phyloP scores from a whole-genome alignment of 2,329 filamentous ascomycete species.

The Ciborinia camelliae region DNA sequence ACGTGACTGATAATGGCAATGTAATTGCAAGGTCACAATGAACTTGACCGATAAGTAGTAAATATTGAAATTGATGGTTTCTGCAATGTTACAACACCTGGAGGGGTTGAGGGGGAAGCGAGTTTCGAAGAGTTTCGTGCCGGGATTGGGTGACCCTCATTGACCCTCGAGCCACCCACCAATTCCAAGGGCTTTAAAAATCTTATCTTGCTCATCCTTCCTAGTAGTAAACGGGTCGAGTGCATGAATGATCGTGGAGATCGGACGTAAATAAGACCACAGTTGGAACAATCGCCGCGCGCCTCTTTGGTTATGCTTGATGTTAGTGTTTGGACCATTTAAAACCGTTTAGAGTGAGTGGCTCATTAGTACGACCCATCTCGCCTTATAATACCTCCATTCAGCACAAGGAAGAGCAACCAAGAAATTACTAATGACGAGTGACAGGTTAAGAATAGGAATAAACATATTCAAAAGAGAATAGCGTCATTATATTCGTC shows the following conservation, averaged over 20 bases:
- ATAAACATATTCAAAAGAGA: background rate
- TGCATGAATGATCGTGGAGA: conserved; percentile 16
- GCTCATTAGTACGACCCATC: background rate
- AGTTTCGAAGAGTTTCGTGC: conserved; percentile 20
- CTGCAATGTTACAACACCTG: conserved; percentile 18
- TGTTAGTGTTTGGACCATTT: conserved; percentile 13
- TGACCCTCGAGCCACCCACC: conserved; percentile 18
- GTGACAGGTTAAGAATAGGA: conserved; percentile 19
- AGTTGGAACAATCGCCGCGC: conserved; percentile 19
- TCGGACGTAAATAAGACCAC: conserved; percentile 15
- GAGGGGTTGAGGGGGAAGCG: conserved; percentile 17
- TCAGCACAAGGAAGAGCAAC: too few species aligned
- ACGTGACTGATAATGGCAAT: background rate
- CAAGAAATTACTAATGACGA: background rate
- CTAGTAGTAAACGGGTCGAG: conserved; percentile 1
- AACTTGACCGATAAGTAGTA: background rate
- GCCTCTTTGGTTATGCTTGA: conserved; percentile 14
- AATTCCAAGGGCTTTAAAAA: conserved; percentile 2
- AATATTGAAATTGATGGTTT: conserved; percentile 21
- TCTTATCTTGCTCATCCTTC: conserved; percentile 7
- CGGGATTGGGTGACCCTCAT: conserved; percentile 12
- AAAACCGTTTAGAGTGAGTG: conserved; percentile 6
- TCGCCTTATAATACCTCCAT: background rate
- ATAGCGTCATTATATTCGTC: background rate
- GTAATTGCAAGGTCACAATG: background rate